Conservation (phyloP, 331 rosid species). For the Dryas integrifolia region DNA sequence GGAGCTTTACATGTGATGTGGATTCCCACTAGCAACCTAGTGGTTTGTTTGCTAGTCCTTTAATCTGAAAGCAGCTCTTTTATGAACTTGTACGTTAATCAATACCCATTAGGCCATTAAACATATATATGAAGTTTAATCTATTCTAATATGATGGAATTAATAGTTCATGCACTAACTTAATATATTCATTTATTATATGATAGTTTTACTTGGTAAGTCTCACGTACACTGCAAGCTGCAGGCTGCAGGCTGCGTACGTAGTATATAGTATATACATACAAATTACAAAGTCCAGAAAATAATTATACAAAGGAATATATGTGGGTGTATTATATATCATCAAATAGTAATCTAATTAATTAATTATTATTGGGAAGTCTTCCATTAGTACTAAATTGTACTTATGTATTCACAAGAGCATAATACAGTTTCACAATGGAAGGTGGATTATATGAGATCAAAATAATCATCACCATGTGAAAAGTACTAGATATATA, state of each 20-base stretch:
- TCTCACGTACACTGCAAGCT: too few relatives aligned
- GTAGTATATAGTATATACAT: too few relatives aligned
- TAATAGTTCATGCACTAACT: not conserved
- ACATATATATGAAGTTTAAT: not conserved
- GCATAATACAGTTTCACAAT: too few relatives aligned
- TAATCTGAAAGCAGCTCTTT: slow-evolving; percentile 5
- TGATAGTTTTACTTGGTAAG: too few relatives aligned
- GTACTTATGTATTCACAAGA: too few relatives aligned
- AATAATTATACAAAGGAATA: not conserved
- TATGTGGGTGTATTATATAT: not conserved
- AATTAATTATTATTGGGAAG: too few relatives aligned
- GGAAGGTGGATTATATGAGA: too few relatives aligned
- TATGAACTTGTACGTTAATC: not conserved
- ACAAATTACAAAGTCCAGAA: not conserved
- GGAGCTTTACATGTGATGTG: not conserved
- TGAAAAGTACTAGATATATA: too few relatives aligned
- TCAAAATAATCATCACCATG: too few relatives aligned
- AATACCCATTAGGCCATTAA: not conserved
- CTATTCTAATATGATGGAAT: not conserved
- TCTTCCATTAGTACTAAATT: too few relatives aligned
- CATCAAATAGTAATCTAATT: not conserved
- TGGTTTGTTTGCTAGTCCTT: slow-evolving; percentile 12
- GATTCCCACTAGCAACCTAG: not conserved
- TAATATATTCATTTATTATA: not conserved
- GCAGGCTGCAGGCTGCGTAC: too few relatives aligned